Evolutionary conservation across 2,329 filamentous ascomycete species (phyloP), one percentile per base, ranked within the genome.

Genomic region (Penicillium sp.): DNA sequence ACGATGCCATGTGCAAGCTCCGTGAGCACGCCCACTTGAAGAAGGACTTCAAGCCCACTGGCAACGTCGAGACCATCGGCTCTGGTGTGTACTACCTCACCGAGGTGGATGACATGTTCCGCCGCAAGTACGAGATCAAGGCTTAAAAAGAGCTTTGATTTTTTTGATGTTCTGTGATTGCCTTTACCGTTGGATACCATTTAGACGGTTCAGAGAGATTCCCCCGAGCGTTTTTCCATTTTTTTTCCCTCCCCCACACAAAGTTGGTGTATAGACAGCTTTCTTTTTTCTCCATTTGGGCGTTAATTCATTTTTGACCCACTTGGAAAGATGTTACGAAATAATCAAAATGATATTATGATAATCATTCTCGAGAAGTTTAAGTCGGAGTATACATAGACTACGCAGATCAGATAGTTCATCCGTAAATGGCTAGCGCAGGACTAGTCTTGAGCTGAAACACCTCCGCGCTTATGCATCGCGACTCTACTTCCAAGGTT

Each of bases 41-140:
- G 80, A 93, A 92, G 81, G 79, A 85, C 78, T 94, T 84, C 77
- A 84, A 79, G 60, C 90, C 90, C 57, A 74, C 81, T 67, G 90
- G 90, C 54, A 85, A 85, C 49, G 69, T 81, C 27, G 87, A 88
- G 43, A 88, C 83, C 63, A 82, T 94, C 53, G 71, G 72, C 56
- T 76, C 82, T 55, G 87, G 85, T 55, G 85, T 86, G 21, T 94
- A 93, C 80, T 94, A 92, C 78, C 82, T 94, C 55, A 85, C 84
- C 69, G 86, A 87, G 72, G 83, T 94, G 45, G 89, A 94, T 69
- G 88, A 90, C 66, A 91, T 91, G 88, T 94, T 90, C 86, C 87
- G 88, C 79, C 85, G 90, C 67, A 83, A 83, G 71, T 94, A 94
- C 76, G 77, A 81, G 53, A 72, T 92, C 78, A 89, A 92, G 83